Base-by-base conservation (phyloP, 768 basidiomycete genomes). In the Hirschioporus abietinus region DNA sequence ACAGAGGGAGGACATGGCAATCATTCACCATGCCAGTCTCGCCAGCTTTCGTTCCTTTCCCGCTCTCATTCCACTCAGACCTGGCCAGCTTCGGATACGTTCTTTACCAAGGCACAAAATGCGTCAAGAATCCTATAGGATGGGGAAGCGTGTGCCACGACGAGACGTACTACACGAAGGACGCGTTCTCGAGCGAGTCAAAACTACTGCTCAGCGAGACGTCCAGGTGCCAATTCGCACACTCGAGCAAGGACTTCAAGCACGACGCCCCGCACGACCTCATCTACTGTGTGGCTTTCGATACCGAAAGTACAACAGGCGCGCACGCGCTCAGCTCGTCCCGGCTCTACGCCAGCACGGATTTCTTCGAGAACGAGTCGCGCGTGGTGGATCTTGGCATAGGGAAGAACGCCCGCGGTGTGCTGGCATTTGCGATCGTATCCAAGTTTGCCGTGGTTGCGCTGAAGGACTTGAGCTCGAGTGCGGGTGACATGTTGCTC, bases 391-490 rank as follows among this genome's bases (percentile, higher is more conserved):
- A 94, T 71, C 82, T 99, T 0, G 93, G 95, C 1, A 90, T 94
- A 20, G 89, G 87, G 6, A 93, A 88, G 77, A 87, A 89, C 64
- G 92, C 95, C 0, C 87, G 86, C 35, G 97, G 96, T 0, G 88
- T 99, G n/a, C 82, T 93, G 5, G 96, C 94, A 0, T 86, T 99
- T 64, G 96, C 96, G 0, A 92, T 96, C 65, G 93, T 97, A 7
- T 89, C 88, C 76, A 95, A 96, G 74, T 99, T 89, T 73, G 90
- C 93, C 5, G 91, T 99, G 10, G 95, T 93, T 7, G 96, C 96
- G 1, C 72, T 99, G 69, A 90, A 88, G 76, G 93, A 93, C 68
- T 68, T 88, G 20, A 77, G 81, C 1, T 75, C 82, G 4, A 84
- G 77, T 42, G 77, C 81, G 6, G 89, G 88, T 18, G 89, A 95